A percentile compares a stretch with the other conserved stretches of the same genome.
Evolutionary conservation across 2,329 filamentous ascomycete genomes (phyloP).

Genomic region (Pyrenochaeta sp.): DNA sequence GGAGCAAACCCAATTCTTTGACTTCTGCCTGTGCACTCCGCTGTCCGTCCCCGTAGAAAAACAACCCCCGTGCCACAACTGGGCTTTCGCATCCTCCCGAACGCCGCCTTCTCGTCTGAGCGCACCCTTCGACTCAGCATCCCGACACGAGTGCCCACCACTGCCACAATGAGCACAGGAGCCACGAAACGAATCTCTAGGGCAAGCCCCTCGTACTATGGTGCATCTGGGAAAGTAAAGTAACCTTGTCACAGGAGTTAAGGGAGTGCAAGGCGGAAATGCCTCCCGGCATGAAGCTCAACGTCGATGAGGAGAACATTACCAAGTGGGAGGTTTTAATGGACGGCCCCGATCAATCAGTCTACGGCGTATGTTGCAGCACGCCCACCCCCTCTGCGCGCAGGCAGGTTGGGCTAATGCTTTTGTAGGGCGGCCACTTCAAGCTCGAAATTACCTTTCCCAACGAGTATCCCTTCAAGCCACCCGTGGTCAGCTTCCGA

Average conservation of each 20-base stretch:
- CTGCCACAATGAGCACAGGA: conserved; percentile 44
- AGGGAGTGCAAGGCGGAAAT: conserved; percentile 46
- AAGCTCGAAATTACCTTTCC: conserved; percentile 76
- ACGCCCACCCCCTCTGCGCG: conserved; percentile 4
- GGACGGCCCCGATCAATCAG: conserved; percentile 69
- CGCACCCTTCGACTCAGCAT: conserved; percentile 9
- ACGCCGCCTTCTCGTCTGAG: conserved; percentile 13
- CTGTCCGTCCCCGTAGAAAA: neutral
- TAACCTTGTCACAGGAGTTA: conserved; percentile 41
- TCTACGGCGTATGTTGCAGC: conserved; percentile 64
- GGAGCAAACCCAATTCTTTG: conserved; percentile 1
- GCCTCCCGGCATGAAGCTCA: conserved; percentile 49
- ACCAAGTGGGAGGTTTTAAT: conserved; percentile 73
- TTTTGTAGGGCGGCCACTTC: conserved; percentile 71
- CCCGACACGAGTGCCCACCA: conserved; percentile 10
- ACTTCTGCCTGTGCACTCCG: neutral
- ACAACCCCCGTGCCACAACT: conserved; percentile 1
- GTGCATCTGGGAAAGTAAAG: conserved; percentile 1
- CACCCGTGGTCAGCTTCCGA: conserved; percentile 77
- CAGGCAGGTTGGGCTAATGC: conserved; percentile 12
- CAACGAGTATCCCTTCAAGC: conserved; percentile 87
- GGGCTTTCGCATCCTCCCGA: neutral
- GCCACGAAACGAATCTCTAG: conserved; percentile 57
- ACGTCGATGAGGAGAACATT: conserved; percentile 68
- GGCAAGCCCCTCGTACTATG: conserved; percentile 30